Evolutionary conservation across 2,329 filamentous ascomycete species (phyloP), one percentile per base, ranked within the genome.

Genomic region (Blumeria hordei): DNA sequence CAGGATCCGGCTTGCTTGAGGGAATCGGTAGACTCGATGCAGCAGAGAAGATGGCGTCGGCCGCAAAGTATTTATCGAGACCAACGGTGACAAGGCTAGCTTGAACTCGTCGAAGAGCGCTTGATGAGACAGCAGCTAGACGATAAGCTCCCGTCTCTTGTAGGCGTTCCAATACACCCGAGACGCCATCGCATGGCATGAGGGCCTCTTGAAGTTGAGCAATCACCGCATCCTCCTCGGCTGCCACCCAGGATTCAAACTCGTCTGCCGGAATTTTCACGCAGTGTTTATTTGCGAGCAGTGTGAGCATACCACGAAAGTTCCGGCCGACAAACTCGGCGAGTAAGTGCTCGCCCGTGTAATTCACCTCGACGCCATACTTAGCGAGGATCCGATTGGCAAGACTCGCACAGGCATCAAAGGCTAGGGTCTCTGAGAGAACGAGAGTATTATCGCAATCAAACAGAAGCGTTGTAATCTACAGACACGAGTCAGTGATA

Each of bases 381-480:
- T 76, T 75, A 62, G 75, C 73, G 67, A 90, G 79, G 67, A 94
- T 85, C 68, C 87, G 74, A 71, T 94, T 94, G 73, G 87, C 83
- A 60, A 94, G 80, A 58, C 85, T 83, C 64, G 88, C 85, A 69
- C 86, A 94, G 61, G 85, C 88, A 71, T 90, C 85, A 68, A 94
- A 94, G 66, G 88, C 88, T 62, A 94, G 76, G 64, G 85, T 81
- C 73, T 94, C 88, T 55, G 86, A 93, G 63, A 92, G 79, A 67
- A 92, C 87, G 67, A 94, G 85, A 60, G 88, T 94, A 76, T 94
- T 94, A 77, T 94, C 77, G 69, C 77, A 81, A 68, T 87, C 83
- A 68, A 87, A 83, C 62, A 87, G 75, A 65, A 87, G 72, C 60
- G 81, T 76, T 56, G 74, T 84, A 69, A 85, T 82, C 74, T 80